Percentiles rank a stretch among this genome's conserved stretches.
Conservation (phyloP, 2,329 filamentous ascomycete species). For the Hortaea werneckii region DNA sequence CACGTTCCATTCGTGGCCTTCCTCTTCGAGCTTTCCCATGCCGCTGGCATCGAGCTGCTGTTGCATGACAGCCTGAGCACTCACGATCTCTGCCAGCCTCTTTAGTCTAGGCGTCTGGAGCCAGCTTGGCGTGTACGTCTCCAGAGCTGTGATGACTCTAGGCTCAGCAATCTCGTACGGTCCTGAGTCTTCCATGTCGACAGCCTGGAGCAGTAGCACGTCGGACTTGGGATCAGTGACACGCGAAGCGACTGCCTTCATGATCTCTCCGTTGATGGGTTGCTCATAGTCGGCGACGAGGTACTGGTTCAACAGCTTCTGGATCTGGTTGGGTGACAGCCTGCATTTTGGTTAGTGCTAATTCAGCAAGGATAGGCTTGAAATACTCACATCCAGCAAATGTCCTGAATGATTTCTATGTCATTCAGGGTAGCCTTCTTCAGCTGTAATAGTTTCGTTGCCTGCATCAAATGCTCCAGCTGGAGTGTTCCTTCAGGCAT, state of each 20-base stretch:
- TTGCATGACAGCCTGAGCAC: conserved; percentile 88
- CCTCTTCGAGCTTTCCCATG: conserved; percentile 16
- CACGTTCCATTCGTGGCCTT: conserved; percentile 7
- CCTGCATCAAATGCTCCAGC: conserved; percentile 98
- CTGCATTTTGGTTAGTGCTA: conserved; percentile 35
- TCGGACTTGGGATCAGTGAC: conserved; percentile 94
- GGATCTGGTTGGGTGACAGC: conserved; percentile 96
- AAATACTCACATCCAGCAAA: conserved; percentile 90
- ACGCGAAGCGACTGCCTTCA: conserved; percentile 95
- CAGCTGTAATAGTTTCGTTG: conserved; percentile 91
- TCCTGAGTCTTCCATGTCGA: conserved; percentile 98
- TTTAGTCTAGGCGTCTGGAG: conserved; percentile 92
- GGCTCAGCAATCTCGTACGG: conserved; percentile 98
- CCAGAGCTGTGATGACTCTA: conserved; percentile 84
- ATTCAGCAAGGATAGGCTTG: neutral
- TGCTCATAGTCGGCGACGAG: conserved; percentile 98
- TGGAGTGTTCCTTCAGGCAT: conserved; percentile 98
- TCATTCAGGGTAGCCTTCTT: conserved; percentile 99
- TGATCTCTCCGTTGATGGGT: conserved; percentile 98
- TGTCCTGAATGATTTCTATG: conserved; percentile 99
- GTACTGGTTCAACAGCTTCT: conserved; percentile 97
- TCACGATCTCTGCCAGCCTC: conserved; percentile 95
- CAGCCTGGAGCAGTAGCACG: conserved; percentile 80
- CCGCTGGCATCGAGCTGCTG: conserved; percentile 25
- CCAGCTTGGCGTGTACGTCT: conserved; percentile 98